Percentiles rank a stretch among this genome's conserved stretches.
Evolutionary conservation across 2,329 filamentous ascomycete genomes (phyloP).

Genomic region (Daldinia eschscholtzii): DNA sequence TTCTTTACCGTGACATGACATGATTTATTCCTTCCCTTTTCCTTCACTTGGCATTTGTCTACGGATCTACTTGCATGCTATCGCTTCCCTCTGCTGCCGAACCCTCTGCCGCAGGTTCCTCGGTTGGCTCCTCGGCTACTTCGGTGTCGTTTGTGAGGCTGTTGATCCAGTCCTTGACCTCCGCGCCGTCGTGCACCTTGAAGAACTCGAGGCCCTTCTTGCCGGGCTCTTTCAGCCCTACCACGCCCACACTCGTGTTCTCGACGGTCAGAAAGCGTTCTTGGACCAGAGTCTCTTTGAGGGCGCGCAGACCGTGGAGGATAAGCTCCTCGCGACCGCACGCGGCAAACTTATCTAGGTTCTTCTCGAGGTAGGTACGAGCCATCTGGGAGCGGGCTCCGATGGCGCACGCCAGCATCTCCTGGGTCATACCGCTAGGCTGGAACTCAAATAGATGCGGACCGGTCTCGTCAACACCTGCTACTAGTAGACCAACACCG

Average conservation of each 20-base stretch:
- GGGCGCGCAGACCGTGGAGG: constrained; percentile 86
- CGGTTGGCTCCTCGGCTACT: constrained; percentile 55
- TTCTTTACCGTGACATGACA: constrained; percentile 37
- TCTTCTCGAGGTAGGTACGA: constrained; percentile 93
- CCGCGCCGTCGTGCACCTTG: constrained; percentile 89
- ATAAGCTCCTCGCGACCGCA: constrained; percentile 87
- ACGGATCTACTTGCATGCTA: constrained; percentile 61
- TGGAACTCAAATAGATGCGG: constrained; percentile 99
- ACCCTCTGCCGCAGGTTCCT: too few relatives aligned
- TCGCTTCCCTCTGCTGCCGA: constrained; percentile 55
- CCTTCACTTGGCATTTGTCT: constrained; percentile 27
- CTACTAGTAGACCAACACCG: constrained; percentile 91
- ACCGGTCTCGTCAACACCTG: constrained; percentile 92
- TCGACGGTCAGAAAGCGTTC: constrained; percentile 98
- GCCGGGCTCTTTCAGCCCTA: constrained; percentile 70
- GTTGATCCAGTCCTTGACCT: constrained; percentile 88
- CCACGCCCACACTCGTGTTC: constrained; percentile 92
- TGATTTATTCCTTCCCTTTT: constrained; percentile 52
- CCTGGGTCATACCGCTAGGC: constrained; percentile 93
- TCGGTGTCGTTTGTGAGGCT: constrained; percentile 71
- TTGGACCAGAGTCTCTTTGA: constrained; percentile 96
- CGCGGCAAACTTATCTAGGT: constrained; percentile 84
- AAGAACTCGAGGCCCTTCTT: constrained; percentile 79
- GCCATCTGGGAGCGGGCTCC: constrained; percentile 98
- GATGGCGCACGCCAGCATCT: constrained; percentile 97